Conservation (phyloP, 1,284 basidiomycete genomes). For the Coniferiporia weirii region DNA sequence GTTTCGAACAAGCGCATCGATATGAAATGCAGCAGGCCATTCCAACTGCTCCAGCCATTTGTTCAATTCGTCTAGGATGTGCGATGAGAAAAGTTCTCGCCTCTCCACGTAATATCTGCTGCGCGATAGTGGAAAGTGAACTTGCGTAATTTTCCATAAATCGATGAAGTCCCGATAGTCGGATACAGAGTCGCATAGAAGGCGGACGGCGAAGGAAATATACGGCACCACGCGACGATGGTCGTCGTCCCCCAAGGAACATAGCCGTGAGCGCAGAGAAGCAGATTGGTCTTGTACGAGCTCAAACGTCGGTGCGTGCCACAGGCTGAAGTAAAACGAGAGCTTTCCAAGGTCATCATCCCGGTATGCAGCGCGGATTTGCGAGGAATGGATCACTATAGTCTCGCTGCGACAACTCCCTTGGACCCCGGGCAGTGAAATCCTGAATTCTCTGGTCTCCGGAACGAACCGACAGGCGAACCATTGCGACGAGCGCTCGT, state of each 20-base stretch:
- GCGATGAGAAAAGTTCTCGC: constrained; percentile 39
- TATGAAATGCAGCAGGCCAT: constrained; percentile 52
- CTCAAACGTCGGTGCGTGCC: constrained; percentile 43
- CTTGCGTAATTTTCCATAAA: constrained; percentile 29
- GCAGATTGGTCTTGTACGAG: too few species aligned
- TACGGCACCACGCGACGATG: constrained; percentile 36
- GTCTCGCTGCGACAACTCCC: constrained; percentile 25
- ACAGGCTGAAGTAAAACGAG: constrained; percentile 38
- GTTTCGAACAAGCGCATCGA: constrained; percentile 42
- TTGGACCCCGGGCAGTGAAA: constrained; percentile 25
- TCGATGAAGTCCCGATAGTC: constrained; percentile 37
- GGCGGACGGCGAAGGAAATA: constrained; percentile 42
- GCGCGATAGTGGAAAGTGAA: constrained; percentile 32
- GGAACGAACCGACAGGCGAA: constrained; percentile 33
- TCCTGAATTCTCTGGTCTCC: constrained; percentile 43
- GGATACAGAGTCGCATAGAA: constrained; percentile 33
- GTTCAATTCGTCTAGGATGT: constrained; percentile 30
- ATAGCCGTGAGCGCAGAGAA: constrained; percentile 23
- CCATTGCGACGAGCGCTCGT: constrained; percentile 32
- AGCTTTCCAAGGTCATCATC: constrained; percentile 25
- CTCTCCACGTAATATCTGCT: constrained; percentile 35
- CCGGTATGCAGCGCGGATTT: constrained; percentile 36
- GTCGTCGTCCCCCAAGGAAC: constrained; percentile 21
- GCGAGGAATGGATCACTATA: constrained; percentile 38
- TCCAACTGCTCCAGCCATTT: constrained; percentile 34